Evolutionary conservation across 345 rosid genomes (phyloP).

Genomic region (Psidium friedrichsthalianum): DNA sequence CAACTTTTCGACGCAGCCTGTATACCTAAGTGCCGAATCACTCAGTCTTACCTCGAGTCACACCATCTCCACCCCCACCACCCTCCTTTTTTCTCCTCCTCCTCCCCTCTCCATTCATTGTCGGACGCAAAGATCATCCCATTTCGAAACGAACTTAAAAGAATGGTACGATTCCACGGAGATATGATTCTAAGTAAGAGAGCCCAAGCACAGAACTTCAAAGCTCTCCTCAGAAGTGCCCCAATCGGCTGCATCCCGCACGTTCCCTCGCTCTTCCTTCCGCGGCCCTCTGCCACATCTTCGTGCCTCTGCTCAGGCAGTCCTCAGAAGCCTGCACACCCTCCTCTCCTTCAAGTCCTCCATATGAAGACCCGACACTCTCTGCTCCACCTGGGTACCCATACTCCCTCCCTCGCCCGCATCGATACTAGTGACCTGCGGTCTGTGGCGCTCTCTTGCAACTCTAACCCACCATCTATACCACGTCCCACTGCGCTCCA

Average conservation of each 20-base stretch:
- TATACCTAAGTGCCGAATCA: neutral
- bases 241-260: slow-evolving; percentile 50
- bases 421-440: slow-evolving; percentile 43
- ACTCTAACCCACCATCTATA: too few species aligned
- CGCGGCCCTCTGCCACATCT: slow-evolving; percentile 30
- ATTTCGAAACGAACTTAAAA: neutral
- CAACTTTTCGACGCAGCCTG: neutral
- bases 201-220: slow-evolving; percentile 1
- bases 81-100: neutral
- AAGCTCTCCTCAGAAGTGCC: neutral
- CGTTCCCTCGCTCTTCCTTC: slow-evolving; percentile 16
- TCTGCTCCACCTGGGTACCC: slow-evolving; percentile 73
- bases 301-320: slow-evolving; percentile 12
- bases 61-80: neutral
- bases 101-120: neutral
- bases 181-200: neutral
- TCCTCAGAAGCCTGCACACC: slow-evolving; percentile 45
- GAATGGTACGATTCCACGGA: neutral
- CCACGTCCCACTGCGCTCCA: too few species aligned
- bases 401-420: slow-evolving; percentile 28
- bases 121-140: neutral
- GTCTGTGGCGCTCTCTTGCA: too few species aligned
- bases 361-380: slow-evolving; percentile 59
- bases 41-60: neutral
- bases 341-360: slow-evolving; percentile 74